These are phyloP conservation scores for Trichosanthes cucumerina DNA, from an alignment of 306 rosid species.

Conservation along the genomic window DNA sequence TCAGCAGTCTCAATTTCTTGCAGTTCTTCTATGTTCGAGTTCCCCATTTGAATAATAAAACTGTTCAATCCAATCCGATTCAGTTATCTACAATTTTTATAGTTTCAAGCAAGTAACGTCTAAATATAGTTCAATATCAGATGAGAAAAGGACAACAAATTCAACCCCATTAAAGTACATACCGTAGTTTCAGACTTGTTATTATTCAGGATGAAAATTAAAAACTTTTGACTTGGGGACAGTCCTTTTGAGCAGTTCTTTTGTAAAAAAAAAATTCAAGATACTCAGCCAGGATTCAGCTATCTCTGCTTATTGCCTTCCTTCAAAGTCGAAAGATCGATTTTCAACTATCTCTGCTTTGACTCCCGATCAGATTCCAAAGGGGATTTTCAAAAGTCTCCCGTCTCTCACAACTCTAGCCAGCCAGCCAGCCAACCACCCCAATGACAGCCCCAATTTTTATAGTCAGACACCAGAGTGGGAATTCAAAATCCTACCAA, in stretches of 20 bases:
- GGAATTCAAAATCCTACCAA: background rate
- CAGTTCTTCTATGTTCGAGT: constrained; percentile 18
- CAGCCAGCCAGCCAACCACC: background rate
- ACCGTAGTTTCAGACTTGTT: background rate
- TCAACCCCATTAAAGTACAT: background rate
- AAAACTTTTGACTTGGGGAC: background rate
- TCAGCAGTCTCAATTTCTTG: constrained; percentile 37
- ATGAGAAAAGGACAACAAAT: background rate
- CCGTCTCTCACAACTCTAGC: background rate
- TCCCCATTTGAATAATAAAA: constrained; percentile 29
- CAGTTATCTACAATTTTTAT: background rate
- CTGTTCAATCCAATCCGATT: background rate
- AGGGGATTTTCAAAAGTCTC: background rate
- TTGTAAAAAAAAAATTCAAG: background rate
- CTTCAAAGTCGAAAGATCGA: background rate
- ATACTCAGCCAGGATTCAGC: background rate
- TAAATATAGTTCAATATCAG: background rate
- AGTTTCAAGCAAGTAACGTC: background rate
- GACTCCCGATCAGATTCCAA: background rate
- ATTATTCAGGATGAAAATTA: background rate
- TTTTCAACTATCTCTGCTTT: background rate
- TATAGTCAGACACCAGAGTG: background rate
- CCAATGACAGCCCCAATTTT: background rate
- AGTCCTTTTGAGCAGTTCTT: background rate
- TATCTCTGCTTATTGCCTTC: background rate